Evolutionary conservation across 2,329 filamentous ascomycete species (phyloP).

Genomic region (Pseudogymnoascus sp.): DNA sequence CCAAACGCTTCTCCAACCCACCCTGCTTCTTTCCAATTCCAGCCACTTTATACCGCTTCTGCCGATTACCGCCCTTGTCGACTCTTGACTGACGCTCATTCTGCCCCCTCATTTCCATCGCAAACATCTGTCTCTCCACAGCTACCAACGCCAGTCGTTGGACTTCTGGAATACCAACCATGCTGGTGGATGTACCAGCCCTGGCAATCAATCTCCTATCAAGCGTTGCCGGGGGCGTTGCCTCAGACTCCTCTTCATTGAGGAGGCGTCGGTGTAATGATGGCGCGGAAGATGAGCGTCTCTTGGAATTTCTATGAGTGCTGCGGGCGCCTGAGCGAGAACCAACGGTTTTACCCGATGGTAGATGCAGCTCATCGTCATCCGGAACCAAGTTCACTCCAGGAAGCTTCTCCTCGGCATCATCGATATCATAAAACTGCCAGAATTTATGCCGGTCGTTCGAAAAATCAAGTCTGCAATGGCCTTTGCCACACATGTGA

Average conservation of each 20-base stretch:
- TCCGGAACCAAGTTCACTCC: slow-evolving; percentile 14
- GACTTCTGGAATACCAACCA: slow-evolving; percentile 21
- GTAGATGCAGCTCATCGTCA: slow-evolving; percentile 28
- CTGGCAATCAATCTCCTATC: neutral
- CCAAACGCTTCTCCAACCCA: slow-evolving; percentile 21
- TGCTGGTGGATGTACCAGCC: slow-evolving; percentile 16
- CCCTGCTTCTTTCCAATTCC: slow-evolving; percentile 19
- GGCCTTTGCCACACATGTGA: slow-evolving; percentile 44
- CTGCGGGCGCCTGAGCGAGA: slow-evolving; percentile 20
- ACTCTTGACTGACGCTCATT: slow-evolving; percentile 20
- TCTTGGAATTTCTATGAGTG: slow-evolving; percentile 10
- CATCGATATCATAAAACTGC: slow-evolving; percentile 36
- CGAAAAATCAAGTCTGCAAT: slow-evolving; percentile 38
- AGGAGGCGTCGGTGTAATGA: neutral
- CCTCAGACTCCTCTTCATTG: neutral
- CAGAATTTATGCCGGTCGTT: slow-evolving; percentile 32
- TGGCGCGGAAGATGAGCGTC: neutral
- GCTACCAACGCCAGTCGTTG: slow-evolving; percentile 22
- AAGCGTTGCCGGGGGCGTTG: neutral
- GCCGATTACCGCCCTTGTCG: slow-evolving; percentile 23
- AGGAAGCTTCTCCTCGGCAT: neutral
- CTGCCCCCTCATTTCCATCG: slow-evolving; percentile 18
- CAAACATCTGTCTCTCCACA: slow-evolving; percentile 21
- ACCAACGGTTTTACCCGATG: slow-evolving; percentile 32
- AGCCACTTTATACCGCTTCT: slow-evolving; percentile 23